These are phyloP conservation scores for Senna siamea DNA, from an alignment of 306 rosid genomes.

Conservation along the genomic window DNA sequence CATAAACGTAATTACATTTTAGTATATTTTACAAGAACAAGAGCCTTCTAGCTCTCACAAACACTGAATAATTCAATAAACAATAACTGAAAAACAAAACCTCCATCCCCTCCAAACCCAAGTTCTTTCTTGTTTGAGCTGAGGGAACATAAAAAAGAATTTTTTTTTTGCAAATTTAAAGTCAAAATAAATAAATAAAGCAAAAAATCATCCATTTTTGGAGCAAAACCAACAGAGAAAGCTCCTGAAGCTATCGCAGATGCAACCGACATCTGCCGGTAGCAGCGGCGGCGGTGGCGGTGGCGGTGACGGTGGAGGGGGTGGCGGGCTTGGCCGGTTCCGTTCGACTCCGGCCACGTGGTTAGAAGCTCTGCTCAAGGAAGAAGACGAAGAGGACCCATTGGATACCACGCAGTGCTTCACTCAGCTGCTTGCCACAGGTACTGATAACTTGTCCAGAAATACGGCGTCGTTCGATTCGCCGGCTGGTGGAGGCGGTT, in stretches of 20 bases:
- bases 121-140: background rate
- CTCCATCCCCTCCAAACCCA: background rate
- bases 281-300: constrained; percentile 40
- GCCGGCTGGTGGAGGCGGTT: constrained; percentile 32
- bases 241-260: constrained; percentile 40
- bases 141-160: background rate
- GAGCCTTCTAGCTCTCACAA: background rate
- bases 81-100: background rate
- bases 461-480: constrained; percentile 34
- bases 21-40: background rate
- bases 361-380: constrained; percentile 75
- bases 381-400: constrained; percentile 59
- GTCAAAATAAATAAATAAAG: background rate
- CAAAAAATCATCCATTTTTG: background rate
- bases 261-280: constrained; percentile 62
- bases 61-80: too few relatives aligned
- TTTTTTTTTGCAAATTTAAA: too few relatives aligned
- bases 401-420: constrained; percentile 59
- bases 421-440: constrained; percentile 65
- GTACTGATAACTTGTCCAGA: constrained; percentile 12
- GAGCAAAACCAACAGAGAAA: background rate
- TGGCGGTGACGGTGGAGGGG: constrained; percentile 35
- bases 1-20: background rate
- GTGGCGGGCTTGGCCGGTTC: constrained; percentile 56
- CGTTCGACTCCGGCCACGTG: constrained; percentile 83